Evolutionary conservation across 345 rosid species (phyloP).

Genomic region (Brassica cretica): DNA sequence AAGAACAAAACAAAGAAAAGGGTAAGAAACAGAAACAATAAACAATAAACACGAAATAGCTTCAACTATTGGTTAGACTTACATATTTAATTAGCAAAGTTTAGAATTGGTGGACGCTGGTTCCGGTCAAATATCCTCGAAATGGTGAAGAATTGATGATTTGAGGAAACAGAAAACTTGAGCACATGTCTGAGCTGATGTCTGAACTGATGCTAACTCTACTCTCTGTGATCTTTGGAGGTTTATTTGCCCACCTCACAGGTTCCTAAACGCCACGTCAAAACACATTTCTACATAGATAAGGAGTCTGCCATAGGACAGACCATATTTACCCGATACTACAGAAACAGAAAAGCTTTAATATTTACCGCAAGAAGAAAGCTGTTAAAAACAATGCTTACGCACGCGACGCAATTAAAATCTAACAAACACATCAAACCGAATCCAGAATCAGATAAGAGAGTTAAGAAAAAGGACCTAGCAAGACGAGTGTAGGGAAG

Average conservation of each 20-base stretch:
- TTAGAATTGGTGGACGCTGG: neutral
- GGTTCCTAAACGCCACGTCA: neutral
- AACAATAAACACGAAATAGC: neutral
- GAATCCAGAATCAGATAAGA: slow-evolving; percentile 2
- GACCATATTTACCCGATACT: neutral
- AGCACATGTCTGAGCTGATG: neutral
- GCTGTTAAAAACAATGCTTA: neutral
- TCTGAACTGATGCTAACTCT: neutral
- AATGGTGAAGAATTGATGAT: neutral
- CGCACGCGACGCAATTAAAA: neutral
- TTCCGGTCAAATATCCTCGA: neutral
- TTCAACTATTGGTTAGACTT: neutral
- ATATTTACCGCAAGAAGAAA: neutral
- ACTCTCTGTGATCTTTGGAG: neutral
- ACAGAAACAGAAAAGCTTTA: neutral
- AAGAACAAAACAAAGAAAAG: neutral
- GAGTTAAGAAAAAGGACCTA: slow-evolving; percentile 42
- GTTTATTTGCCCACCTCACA: neutral
- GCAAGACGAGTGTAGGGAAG: slow-evolving; percentile 84
- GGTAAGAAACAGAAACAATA: neutral
- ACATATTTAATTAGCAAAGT: neutral
- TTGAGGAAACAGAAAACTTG: neutral
- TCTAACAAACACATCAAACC: neutral
- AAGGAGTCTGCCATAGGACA: neutral
- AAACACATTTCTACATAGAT: neutral